Base-by-base conservation (phyloP, 106 monocot genomes). In the Platanthera guangdongensis region DNA sequence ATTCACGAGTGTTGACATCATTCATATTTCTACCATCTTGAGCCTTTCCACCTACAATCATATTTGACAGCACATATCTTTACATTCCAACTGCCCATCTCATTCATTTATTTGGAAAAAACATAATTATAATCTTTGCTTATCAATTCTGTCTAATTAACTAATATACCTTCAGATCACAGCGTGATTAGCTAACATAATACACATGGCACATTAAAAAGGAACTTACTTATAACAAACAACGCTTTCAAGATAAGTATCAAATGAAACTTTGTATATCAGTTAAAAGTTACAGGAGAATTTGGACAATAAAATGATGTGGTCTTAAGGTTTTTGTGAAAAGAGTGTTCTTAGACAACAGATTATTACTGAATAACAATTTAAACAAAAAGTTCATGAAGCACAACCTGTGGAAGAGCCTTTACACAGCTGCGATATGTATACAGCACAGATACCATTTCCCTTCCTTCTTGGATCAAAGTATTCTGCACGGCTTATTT, bases 381-480 rank as follows among this genome's bases (percentile, higher is more conserved):
- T 59, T 59, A 18, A 53, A 60, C 6, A 47, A 48, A 47, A 47
- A 15, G 6, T 47, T 47, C n/a, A 32, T 6, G 10, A 62, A 69
- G 21, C 63, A 54, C 22, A 88, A 96, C 96, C 90, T 96, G 96
- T 51, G 97, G 97, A 74, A 97, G 94, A 68, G 97, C 97, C 87
- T 97, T 97, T 54, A 97, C 97, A 78, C 97, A 97, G 80, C 97
- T 97, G 55, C 97, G 91, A 76, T 97, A 97, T 70, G 97, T 97
- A 81, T 97, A 97, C 47, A 97, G 57, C 83, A 92, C 71, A 77
- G 97, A 89, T 72, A 88, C 78, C 97, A 97, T 94, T 73, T 97
- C 97, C 51, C 85, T 97, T 72, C 97, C 97, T 89, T 97, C 97
- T 84, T 91, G 91, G 73, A 97, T 86, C 63, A 97, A 62, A 46